Evolutionary conservation across 768 basidiomycete species (phyloP).

Genomic region (Ramaria sp.): DNA sequence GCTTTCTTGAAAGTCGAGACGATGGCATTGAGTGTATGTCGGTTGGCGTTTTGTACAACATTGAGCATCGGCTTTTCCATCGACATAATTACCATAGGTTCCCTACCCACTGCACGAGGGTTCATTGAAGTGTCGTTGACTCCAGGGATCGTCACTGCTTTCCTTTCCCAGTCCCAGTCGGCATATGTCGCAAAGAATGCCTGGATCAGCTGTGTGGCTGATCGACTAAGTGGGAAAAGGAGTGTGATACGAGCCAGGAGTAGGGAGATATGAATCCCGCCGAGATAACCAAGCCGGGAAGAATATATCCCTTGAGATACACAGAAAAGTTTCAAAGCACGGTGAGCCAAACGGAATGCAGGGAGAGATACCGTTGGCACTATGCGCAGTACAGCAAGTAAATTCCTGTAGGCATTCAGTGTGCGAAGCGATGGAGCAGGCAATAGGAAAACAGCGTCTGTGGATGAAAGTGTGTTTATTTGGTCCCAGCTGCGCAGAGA

Average conservation of each 20-base stretch:
- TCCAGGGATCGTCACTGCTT: conserved; percentile 11
- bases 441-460: conserved; percentile 13
- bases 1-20: conserved; percentile 3
- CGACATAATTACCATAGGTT: conserved; percentile 16
- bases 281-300: conserved; percentile 16
- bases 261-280: conserved; percentile 17
- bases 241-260: conserved; percentile 12
- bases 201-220: conserved; percentile 12
- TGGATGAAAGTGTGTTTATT: conserved; percentile 5
- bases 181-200: conserved; percentile 14
- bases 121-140: neutral
- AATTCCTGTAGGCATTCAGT: conserved; percentile 16
- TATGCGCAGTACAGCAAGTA: conserved; percentile 7
- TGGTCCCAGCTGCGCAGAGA: conserved; percentile 12
- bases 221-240: neutral
- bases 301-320: conserved; percentile 12
- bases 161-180: conserved; percentile 13
- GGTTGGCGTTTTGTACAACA: conserved; percentile 12
- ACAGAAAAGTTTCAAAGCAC: conserved; percentile 13
- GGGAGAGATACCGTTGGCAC: conserved; percentile 5
- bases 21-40: conserved; percentile 4
- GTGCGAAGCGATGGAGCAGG: conserved; percentile 13
- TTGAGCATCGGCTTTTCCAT: conserved; percentile 13
- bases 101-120: conserved; percentile 7
- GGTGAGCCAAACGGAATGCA: conserved; percentile 14